A percentile compares a stretch with the other conserved stretches of the same genome.
Evolutionary conservation across 2,329 filamentous ascomycete species (phyloP).

Genomic region (Aspergillus clavatus): DNA sequence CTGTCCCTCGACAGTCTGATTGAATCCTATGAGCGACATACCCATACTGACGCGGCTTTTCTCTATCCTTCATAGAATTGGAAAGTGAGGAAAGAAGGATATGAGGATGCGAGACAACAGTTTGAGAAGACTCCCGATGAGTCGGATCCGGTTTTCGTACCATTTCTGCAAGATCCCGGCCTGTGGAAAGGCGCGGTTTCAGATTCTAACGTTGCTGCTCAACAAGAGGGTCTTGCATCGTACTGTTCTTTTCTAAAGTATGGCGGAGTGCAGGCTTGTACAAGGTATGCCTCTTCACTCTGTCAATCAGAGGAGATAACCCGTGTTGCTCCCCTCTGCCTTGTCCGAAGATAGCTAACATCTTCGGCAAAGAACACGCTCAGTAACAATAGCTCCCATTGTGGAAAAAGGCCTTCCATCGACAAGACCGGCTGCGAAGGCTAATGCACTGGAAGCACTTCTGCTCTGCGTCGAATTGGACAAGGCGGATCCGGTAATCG

Average conservation of each 20-base stretch:
- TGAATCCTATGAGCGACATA: not conserved
- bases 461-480: conserved; percentile 89
- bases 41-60: conserved; percentile 19
- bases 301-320: not conserved
- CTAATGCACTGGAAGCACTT: conserved; percentile 78
- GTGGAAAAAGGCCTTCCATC: conserved; percentile 89
- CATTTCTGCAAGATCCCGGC: conserved; percentile 77
- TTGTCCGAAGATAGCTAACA: conserved; percentile 1
- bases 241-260: conserved; percentile 91
- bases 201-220: conserved; percentile 94
- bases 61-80: conserved; percentile 58
- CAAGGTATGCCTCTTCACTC: conserved; percentile 48
- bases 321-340: not conserved
- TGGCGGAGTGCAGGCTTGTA: conserved; percentile 72
- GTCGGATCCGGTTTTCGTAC: conserved; percentile 75
- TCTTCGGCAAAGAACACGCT: conserved; percentile 57
- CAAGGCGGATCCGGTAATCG: conserved; percentile 75
- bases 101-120: conserved; percentile 84
- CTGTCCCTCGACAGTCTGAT: not conserved
- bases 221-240: conserved; percentile 84
- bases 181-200: conserved; percentile 90
- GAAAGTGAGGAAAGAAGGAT: conserved; percentile 94
- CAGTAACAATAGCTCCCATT: conserved; percentile 68
- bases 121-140: conserved; percentile 84
- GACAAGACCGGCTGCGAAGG: conserved; percentile 81